Conservation (phyloP, 2,329 filamentous ascomycete species). For the Leptographium procerum region DNA sequence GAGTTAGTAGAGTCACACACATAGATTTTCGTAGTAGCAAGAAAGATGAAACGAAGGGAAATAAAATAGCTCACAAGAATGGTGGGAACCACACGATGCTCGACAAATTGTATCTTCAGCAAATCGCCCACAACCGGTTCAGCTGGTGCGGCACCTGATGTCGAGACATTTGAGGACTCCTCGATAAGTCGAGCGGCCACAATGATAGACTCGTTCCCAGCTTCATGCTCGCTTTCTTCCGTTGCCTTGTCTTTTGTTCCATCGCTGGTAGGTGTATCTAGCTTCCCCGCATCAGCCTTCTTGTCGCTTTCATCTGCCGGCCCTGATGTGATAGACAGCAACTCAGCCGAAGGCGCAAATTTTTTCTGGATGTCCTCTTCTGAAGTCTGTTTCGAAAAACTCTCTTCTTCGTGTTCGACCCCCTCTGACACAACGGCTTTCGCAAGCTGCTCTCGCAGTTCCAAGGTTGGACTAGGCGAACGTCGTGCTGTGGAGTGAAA, state of each 20-base stretch:
- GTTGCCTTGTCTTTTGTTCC: neutral
- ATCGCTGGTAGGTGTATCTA: neutral
- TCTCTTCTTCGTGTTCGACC: neutral
- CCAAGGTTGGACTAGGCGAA: neutral
- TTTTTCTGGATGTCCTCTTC: neutral
- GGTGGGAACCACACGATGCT: constrained; percentile 86
- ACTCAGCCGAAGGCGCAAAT: neutral
- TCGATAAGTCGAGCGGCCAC: constrained; percentile 15
- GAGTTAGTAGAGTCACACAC: constrained; percentile 8
- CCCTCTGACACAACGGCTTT: neutral
- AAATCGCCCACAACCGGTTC: constrained; percentile 84
- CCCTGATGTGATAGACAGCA: neutral
- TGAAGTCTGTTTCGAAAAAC: too few relatives aligned
- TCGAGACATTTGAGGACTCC: neutral
- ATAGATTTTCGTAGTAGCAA: neutral
- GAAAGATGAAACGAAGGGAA: too few relatives aligned
- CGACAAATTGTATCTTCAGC: constrained; percentile 92
- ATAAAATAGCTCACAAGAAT: constrained; percentile 65
- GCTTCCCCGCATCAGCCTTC: neutral
- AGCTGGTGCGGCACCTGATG: neutral
- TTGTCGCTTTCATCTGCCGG: neutral
- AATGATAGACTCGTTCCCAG: constrained; percentile 19
- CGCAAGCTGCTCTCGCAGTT: neutral
- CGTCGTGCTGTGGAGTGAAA: constrained; percentile 2
- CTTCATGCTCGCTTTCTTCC: constrained; percentile 8